phyloP scores from a whole-genome alignment of 2,329 filamentous ascomycete genomes.

The Talaromyces sp. region DNA sequence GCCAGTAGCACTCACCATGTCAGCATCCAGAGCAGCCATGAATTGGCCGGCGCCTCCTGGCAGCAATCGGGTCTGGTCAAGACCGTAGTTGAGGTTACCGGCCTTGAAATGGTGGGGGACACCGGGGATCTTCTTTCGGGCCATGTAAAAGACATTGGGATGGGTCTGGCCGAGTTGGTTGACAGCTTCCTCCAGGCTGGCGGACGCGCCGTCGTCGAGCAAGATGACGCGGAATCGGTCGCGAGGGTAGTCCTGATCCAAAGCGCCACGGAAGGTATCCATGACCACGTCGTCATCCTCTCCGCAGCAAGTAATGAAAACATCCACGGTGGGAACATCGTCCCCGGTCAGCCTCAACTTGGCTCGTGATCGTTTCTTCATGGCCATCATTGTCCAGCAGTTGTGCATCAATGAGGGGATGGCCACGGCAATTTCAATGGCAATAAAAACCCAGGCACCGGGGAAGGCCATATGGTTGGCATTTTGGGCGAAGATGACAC shows the following conservation, averaged over 20 bases:
- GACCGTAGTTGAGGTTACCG: constrained; percentile 58
- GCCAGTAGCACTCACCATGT: constrained; percentile 45
- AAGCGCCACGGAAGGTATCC: constrained; percentile 34
- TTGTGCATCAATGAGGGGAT: constrained; percentile 54
- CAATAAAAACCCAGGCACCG: constrained; percentile 55
- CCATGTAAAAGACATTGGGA: constrained; percentile 38
- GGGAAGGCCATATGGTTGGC: constrained; percentile 36
- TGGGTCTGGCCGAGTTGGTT: constrained; percentile 29
- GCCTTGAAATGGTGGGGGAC: constrained; percentile 55
- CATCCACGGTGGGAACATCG: constrained; percentile 36
- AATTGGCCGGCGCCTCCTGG: constrained; percentile 53
- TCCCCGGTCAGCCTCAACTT: constrained; percentile 38
- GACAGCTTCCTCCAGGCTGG: constrained; percentile 28
- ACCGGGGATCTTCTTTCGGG: constrained; percentile 36
- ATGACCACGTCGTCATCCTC: constrained; percentile 39
- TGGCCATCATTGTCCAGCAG: constrained; percentile 52
- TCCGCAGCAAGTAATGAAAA: constrained; percentile 40
- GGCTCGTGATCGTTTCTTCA: constrained; percentile 51
- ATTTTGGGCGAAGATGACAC: constrained; percentile 49
- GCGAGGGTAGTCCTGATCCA: constrained; percentile 36
- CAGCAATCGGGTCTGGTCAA: constrained; percentile 46
- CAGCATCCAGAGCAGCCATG: constrained; percentile 61
- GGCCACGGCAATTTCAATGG: constrained; percentile 49
- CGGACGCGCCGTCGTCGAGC: constrained; percentile 35
- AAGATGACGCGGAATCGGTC: constrained; percentile 33